Evolutionary conservation across 1,139 yeast species (phyloP), one percentile per base, ranked within the genome.

Genomic region (Suhomyces wounanorum): DNA sequence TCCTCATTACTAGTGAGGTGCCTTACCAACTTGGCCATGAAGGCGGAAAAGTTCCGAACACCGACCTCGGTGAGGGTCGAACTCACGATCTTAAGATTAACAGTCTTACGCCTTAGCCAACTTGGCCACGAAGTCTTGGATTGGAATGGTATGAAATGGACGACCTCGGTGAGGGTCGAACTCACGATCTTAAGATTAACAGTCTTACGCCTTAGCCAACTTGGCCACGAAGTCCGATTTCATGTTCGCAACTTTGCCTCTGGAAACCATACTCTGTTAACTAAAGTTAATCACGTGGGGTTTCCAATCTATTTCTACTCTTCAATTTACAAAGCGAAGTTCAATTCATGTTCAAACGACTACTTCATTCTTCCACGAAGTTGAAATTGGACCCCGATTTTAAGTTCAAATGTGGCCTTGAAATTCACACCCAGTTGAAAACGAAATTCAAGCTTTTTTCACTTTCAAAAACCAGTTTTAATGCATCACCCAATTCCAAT

Each of bases 1-100:
- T 85, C 87, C 83, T 83, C 89, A 85, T 84, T 84, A 84, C 89
- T 85, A 84, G 90, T 85, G 89, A 83, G 83, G 87, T 87, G 90
- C 89, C 89, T 85, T 85, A 85, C 89, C 90, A 84, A 84, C 89
- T 85, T 84, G 89, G 89, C 75, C 75, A 52, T 53, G 49, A 47
- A 51, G 55, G 54, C 54, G 13, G 33, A 17, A 33, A 42, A 42
- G 10, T 11, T 30, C 33, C 33, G 46, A 48, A 28, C 43, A 40
- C 28, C 75, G 75, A 70, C 74, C 75, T 63, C 74, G 73, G 75
- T 68, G 75, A 71, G 75, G 75, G 62, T 70, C 69, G 75, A 70
- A 70, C 75, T 70, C 74, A 68, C 75, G 75, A 68, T 70, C 75
- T 70, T 63, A 69, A 67, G 75, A 73, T 69, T 75, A 76, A 75